Conservation (phyloP, 2,329 filamentous ascomycete genomes). For the Samsoniella hepiali region DNA sequence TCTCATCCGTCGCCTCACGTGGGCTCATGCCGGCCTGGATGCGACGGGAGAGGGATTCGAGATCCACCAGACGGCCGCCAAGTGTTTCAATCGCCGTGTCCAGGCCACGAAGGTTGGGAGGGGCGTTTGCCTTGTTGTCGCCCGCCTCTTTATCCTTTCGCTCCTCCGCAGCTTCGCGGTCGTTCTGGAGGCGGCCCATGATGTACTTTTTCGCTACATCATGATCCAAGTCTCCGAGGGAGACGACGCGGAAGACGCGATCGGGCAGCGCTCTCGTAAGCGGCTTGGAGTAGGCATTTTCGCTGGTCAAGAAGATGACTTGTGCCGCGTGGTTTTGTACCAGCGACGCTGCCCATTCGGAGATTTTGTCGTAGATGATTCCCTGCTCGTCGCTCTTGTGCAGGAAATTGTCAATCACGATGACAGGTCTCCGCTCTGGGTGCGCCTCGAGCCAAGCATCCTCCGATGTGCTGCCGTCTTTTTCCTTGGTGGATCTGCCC, state of each 20-base stretch:
- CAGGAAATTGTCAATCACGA: constrained; percentile 89
- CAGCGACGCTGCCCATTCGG: constrained; percentile 85
- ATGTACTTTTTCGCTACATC: constrained; percentile 88
- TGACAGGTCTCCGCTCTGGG: constrained; percentile 75
- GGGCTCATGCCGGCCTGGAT: constrained; percentile 86
- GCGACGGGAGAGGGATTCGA: constrained; percentile 88
- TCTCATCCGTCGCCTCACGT: constrained; percentile 75
- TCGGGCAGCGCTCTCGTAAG: constrained; percentile 85
- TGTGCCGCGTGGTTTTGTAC: constrained; percentile 88
- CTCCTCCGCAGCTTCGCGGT: constrained; percentile 32
- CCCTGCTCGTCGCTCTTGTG: constrained; percentile 67
- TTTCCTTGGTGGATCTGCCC: constrained; percentile 66
- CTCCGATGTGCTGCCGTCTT: constrained; percentile 68
- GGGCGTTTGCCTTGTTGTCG: constrained; percentile 24
- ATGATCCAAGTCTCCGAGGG: constrained; percentile 80
- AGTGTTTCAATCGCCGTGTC: constrained; percentile 78
- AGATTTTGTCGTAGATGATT: constrained; percentile 73
- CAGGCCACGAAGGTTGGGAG: constrained; percentile 62
- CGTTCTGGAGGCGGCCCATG: constrained; percentile 69
- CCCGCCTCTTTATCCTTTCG: constrained; percentile 27
- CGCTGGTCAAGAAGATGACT: constrained; percentile 89
- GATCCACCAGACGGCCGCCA: constrained; percentile 89
- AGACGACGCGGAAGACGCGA: constrained; percentile 81
- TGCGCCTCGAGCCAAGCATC: constrained; percentile 90
- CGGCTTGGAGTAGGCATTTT: constrained; percentile 83